A percentile compares a stretch with the other conserved stretches of the same genome.
These are phyloP conservation scores for Sextonia rubra DNA, from an alignment of 164 flowering plant genomes.

Conservation along the genomic window DNA sequence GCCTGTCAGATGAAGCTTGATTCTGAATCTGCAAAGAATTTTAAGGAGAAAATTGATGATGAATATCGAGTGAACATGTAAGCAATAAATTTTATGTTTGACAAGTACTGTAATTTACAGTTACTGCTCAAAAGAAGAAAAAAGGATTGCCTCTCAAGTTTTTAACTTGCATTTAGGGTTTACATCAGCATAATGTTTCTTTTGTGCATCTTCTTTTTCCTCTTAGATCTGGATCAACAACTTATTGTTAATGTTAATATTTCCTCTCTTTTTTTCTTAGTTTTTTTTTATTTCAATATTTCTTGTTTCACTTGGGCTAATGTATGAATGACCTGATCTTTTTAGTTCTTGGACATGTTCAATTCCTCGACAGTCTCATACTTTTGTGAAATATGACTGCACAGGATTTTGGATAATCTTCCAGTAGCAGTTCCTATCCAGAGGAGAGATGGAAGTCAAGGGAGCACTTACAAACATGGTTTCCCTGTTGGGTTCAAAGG, in stretches of 20 bases:
- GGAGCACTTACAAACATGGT: constrained; percentile 70
- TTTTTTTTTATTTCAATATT: neutral
- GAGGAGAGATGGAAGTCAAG: constrained; percentile 68
- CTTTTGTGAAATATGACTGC: neutral
- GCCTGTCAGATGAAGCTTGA: constrained; percentile 41
- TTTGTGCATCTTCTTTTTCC: neutral
- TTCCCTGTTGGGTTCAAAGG: constrained; percentile 77
- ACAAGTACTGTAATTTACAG: too few species aligned
- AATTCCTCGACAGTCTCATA: neutral
- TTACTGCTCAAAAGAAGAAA: neutral
- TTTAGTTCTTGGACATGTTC: neutral
- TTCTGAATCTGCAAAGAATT: constrained; percentile 47
- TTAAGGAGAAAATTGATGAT: constrained; percentile 59
- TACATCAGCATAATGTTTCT: neutral
- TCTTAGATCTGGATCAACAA: neutral
- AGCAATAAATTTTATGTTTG: constrained; percentile 9
- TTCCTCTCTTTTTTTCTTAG: neutral
- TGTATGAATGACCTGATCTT: too few species aligned
- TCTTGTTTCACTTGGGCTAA: too few species aligned
- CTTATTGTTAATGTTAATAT: neutral
- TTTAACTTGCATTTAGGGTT: neutral
- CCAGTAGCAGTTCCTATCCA: constrained; percentile 84
- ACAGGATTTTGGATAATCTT: constrained; percentile 75
- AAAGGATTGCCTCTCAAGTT: neutral
- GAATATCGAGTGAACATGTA: constrained; percentile 63